Evolutionary conservation across 2,329 filamentous ascomycete genomes (phyloP), one percentile per base, ranked within the genome.

Genomic region (Pseudopyricularia cyperi): DNA sequence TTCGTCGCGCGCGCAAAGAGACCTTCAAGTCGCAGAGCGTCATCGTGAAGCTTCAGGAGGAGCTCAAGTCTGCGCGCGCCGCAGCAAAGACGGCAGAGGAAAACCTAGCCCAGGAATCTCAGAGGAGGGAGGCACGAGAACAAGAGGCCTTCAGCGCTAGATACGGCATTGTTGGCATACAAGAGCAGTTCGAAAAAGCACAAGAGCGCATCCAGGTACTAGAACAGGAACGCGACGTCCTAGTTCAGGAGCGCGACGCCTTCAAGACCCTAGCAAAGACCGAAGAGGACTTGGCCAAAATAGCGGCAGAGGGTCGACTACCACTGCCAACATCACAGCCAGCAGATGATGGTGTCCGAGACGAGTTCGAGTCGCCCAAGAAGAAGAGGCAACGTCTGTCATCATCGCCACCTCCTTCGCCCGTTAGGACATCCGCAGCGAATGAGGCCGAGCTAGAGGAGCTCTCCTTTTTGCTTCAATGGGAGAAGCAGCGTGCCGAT

Each of bases 241-340:
- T 85, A 14, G 83, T 89, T 62, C 79, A 85, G 61, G 86, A 90
- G 65, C 82, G 84, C 7, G 85, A 89, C 63, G 80, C 83, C 3
- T 77, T 87, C 61, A 87, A 85, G 68, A 82, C 78, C 3, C 80
- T 82, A 50, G 77, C 85, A 32, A 76, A 85, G 66, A 85, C 85
- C 59, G 84, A 89, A 60, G 84, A 88, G 62, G 63, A 66, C 19
- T 76, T 88, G 24, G 77, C 82, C 19, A 77, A 82, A 49, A 83
- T 89, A 51, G 84, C 85, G 3, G 81, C 83, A 22, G 83, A 89
- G 62, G 84, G 83, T 17, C 76, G 74, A 46, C 76, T 89, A 52
- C 81, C 85, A 3, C 68, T 88, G 12, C 84, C 85, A 2, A 63
- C 67, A 6, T 57, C 66, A 0, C 69, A 68, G 30, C 60, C 71